Conservation (phyloP, 2,329 filamentous ascomycete species). For the Phialocephala sp. region DNA sequence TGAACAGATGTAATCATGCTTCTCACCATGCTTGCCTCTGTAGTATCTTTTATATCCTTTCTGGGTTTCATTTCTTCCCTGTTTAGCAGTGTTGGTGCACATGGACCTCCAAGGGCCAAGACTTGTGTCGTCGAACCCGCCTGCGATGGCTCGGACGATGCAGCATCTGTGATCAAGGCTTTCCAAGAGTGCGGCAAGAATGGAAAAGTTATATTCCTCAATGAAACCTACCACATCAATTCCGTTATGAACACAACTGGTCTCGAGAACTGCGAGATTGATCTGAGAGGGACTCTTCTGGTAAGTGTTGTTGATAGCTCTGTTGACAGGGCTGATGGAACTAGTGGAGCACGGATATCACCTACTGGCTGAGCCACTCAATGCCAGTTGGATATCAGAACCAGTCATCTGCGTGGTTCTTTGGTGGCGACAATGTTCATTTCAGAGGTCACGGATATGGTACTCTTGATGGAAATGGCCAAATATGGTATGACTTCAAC, state of each 20-base stretch:
- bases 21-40: not conserved
- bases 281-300: conserved; percentile 60
- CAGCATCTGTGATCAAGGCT: conserved; percentile 49
- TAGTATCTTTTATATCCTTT: not conserved
- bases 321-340: conserved; percentile 29
- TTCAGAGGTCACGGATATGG: conserved; percentile 57
- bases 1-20: not conserved
- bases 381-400: conserved; percentile 60
- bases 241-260: conserved; percentile 51
- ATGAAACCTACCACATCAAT: conserved; percentile 52
- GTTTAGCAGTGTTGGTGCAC: not conserved
- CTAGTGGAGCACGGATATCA: conserved; percentile 52
- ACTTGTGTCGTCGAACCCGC: not conserved
- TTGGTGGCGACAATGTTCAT: conserved; percentile 58
- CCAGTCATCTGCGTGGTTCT: conserved; percentile 58
- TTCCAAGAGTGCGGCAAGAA: conserved; percentile 49
- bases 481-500: conserved; percentile 62
- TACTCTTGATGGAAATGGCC: conserved; percentile 63
- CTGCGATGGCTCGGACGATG: conserved; percentile 43
- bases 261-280: conserved; percentile 50
- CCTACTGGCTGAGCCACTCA: conserved; percentile 58
- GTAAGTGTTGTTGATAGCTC: conserved; percentile 35
- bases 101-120: not conserved
- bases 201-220: conserved; percentile 49
- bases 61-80: not conserved